Evolutionary conservation across 2,329 filamentous ascomycete species (phyloP), one percentile per base, ranked within the genome.

Genomic region (Waltergamsia citrina): DNA sequence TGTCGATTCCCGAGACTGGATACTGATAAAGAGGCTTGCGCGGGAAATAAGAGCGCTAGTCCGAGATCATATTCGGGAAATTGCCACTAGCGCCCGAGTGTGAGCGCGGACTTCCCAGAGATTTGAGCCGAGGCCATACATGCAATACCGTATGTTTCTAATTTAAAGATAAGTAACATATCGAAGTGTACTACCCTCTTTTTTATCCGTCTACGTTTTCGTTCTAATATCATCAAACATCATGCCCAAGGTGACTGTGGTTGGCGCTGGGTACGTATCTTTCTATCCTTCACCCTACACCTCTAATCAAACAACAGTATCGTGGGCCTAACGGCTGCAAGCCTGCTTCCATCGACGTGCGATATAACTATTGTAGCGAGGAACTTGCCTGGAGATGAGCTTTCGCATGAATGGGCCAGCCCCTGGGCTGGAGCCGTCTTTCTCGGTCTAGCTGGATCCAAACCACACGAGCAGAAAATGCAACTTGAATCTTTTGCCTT

Each of bases 241-340:
- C 7, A 34, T 34, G 32, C 19, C 32, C n/a, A 34, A 28, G n/a
- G 24, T 34, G 15, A 34, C 32, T 7, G 29, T 34, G n/a, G 16
- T 34, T 19, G 32, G 32, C 11, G 32, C 32, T 12, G 32, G 32
- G 32, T 34, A 19, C 12, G 23, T n/a, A 2, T 14, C 5, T 16
- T 11, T 2, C 22, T 20, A 4, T n/a, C 19, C 14, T n/a, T n/a
- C 10, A 25, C 5, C 6, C 6, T 8, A 7, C 20, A 12, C 17
- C 7, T 8, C 16, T 9, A 17, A 5, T 17, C 8, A 5, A 24
- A 10, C 19, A 4, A 11, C 22, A 34, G 32, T 12, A 34, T 34
- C 32, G 67, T 67, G 12, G 51, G 50, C 34, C 44, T 57, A 40
- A 36, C 47, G 6, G 49, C 45, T 7, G 54, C 53, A 14, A 39